A percentile compares a stretch with the other conserved stretches of the same genome.
phyloP scores from a whole-genome alignment of 495 filamentous ascomycete genomes.

The Trichoderma orchidacearum region DNA sequence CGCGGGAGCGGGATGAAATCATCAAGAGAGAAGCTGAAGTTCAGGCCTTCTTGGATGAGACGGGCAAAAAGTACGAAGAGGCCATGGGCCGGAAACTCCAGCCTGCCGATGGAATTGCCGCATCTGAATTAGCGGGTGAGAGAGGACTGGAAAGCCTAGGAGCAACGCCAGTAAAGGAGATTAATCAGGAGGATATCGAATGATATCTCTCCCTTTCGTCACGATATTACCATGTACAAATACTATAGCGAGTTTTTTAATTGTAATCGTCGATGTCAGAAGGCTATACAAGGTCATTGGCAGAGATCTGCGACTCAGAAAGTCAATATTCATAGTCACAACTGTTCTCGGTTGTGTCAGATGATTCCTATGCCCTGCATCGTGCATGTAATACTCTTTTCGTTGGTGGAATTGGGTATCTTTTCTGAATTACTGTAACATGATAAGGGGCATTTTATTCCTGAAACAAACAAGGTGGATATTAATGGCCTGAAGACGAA shows the following conservation, averaged over 20 bases:
- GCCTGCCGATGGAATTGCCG: neutral
- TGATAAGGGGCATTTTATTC: too few relatives aligned
- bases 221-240: neutral
- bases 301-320: too few relatives aligned
- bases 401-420: too few relatives aligned
- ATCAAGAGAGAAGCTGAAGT: conserved; percentile 64
- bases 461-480: too few relatives aligned
- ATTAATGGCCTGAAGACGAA: too few relatives aligned
- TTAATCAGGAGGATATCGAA: conserved; percentile 12
- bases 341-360: too few relatives aligned
- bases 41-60: conserved; percentile 67
- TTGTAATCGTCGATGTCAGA: too few relatives aligned
- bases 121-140: conserved; percentile 13
- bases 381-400: too few relatives aligned
- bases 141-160: conserved; percentile 50
- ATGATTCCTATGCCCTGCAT: too few relatives aligned
- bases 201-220: conserved; percentile 1
- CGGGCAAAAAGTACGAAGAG: conserved; percentile 57
- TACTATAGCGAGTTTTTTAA: neutral
- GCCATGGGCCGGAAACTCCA: conserved; percentile 15
- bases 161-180: conserved; percentile 37
- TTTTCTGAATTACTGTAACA: too few relatives aligned
- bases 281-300: too few relatives aligned
- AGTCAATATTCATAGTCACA: too few relatives aligned
- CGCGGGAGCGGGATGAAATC: conserved; percentile 38